These are phyloP conservation scores for Russula sp. DNA, from an alignment of 768 basidiomycete genomes.

Conservation along the genomic window DNA sequence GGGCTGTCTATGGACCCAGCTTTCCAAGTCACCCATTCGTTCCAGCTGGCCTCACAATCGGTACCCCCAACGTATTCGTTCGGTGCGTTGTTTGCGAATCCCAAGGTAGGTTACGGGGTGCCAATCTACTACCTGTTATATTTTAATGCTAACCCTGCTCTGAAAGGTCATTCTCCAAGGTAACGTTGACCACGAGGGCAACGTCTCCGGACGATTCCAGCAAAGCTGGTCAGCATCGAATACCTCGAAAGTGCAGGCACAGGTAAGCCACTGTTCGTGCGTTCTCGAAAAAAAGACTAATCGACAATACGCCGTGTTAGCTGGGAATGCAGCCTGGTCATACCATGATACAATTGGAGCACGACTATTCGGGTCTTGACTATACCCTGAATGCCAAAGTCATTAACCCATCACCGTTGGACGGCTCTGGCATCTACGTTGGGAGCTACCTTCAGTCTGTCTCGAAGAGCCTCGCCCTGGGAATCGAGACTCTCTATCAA, in stretches of 20 bases:
- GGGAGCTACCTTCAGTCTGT: conserved; percentile 91
- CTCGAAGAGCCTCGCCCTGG: conserved; percentile 83
- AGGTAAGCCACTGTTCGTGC: conserved; percentile 47
- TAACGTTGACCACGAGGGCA: conserved; percentile 89
- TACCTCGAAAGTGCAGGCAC: conserved; percentile 81
- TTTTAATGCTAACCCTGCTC: conserved; percentile 1
- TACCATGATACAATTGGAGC: conserved; percentile 90
- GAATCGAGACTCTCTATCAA: conserved; percentile 81
- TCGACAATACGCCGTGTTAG: conserved; percentile 37
- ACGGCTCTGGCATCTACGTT: conserved; percentile 87
- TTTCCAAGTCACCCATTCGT: conserved; percentile 97
- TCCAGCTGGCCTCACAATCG: conserved; percentile 84
- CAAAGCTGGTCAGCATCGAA: conserved; percentile 76
- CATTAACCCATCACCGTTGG: conserved; percentile 84
- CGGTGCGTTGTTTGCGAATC: conserved; percentile 85
- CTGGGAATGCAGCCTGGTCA: conserved; percentile 71
- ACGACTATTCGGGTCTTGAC: conserved; percentile 87
- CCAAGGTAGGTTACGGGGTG: conserved; percentile 46
- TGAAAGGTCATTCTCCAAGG: conserved; percentile 88
- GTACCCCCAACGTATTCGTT: conserved; percentile 88
- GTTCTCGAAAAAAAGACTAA: background rate
- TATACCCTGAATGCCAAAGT: conserved; percentile 82
- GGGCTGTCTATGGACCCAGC: conserved; percentile 88
- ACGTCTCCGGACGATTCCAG: conserved; percentile 82
- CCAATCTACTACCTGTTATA: background rate